phyloP scores from a whole-genome alignment of 371 early-diverging fungal genomes.

The Mortierella sp. region DNA sequence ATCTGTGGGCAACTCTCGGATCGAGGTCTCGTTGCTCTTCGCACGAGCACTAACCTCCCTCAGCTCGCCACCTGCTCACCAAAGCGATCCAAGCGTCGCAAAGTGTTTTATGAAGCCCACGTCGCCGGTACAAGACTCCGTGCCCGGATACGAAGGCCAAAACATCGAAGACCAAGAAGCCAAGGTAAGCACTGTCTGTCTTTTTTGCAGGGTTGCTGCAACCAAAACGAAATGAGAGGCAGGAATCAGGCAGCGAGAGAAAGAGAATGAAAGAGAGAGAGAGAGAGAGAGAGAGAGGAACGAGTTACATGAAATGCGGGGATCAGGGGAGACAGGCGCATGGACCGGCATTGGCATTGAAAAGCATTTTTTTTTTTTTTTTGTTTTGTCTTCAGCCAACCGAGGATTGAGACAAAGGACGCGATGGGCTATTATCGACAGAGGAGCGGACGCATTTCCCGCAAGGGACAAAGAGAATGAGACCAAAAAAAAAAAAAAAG shows the following conservation, averaged over 20 bases:
- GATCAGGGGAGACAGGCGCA: neutral
- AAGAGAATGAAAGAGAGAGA: neutral
- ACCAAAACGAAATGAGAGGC: neutral
- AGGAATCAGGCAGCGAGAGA: neutral
- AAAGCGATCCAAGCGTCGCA: neutral
- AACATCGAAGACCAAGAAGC: neutral
- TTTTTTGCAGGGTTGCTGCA: neutral
- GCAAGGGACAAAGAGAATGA: too few relatives aligned
- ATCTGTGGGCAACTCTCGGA: neutral
- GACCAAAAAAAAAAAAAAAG: neutral
- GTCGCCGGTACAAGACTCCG: neutral
- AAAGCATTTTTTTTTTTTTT: neutral
- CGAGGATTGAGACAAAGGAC: too few relatives aligned
- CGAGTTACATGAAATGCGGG: neutral
- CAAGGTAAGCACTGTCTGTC: neutral
- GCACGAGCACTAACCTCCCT: neutral
- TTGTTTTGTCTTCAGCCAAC: neutral
- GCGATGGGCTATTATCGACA: too few relatives aligned
- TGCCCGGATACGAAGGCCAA: neutral
- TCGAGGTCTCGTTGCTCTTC: neutral
- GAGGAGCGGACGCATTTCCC: too few relatives aligned
- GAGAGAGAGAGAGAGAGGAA: neutral
- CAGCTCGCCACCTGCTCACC: neutral
- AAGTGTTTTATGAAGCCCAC: slow-evolving; percentile 1
- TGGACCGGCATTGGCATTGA: neutral